These are phyloP conservation scores for Hymenoscyphus fructigenus DNA, from an alignment of 2,329 filamentous ascomycete genomes.

Conservation along the genomic window DNA sequence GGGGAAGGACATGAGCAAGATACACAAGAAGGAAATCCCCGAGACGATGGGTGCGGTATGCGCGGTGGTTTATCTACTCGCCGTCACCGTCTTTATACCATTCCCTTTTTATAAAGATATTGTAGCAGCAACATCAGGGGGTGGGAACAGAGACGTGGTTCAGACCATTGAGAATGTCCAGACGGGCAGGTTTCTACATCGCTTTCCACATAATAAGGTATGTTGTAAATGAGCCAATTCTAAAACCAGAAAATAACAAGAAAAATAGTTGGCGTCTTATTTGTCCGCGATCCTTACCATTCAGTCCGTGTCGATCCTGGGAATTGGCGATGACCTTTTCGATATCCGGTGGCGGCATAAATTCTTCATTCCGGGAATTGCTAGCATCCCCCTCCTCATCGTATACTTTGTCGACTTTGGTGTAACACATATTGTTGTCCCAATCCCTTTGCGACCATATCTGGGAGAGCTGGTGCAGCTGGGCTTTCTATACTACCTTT, in stretches of 20 bases:
- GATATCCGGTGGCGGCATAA: slow-evolving; percentile 99
- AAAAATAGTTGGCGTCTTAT: slow-evolving; percentile 79
- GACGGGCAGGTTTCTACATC: slow-evolving; percentile 80
- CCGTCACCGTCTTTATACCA: slow-evolving; percentile 88
- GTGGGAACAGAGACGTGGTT: slow-evolving; percentile 86
- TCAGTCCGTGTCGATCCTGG: slow-evolving; percentile 85
- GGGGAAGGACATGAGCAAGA: slow-evolving; percentile 84
- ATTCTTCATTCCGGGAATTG: slow-evolving; percentile 94
- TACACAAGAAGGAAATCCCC: slow-evolving; percentile 74
- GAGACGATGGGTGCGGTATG: slow-evolving; percentile 96
- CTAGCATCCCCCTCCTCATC: slow-evolving; percentile 87
- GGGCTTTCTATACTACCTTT: slow-evolving; percentile 82
- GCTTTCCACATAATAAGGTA: slow-evolving; percentile 93
- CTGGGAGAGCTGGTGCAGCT: slow-evolving; percentile 79
- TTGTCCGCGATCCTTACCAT: slow-evolving; percentile 91
- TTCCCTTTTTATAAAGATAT: slow-evolving; percentile 99
- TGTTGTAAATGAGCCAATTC: slow-evolving; percentile 1
- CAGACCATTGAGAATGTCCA: slow-evolving; percentile 45
- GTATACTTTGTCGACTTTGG: slow-evolving; percentile 99
- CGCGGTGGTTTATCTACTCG: slow-evolving; percentile 86
- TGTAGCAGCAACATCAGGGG: slow-evolving; percentile 88
- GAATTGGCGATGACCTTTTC: slow-evolving; percentile 93
- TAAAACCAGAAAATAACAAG: not conserved
- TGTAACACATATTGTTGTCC: slow-evolving; percentile 92
- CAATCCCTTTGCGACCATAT: slow-evolving; percentile 79